Evolutionary conservation across 768 basidiomycete genomes (phyloP).

Genomic region (Auricularia cornea): DNA sequence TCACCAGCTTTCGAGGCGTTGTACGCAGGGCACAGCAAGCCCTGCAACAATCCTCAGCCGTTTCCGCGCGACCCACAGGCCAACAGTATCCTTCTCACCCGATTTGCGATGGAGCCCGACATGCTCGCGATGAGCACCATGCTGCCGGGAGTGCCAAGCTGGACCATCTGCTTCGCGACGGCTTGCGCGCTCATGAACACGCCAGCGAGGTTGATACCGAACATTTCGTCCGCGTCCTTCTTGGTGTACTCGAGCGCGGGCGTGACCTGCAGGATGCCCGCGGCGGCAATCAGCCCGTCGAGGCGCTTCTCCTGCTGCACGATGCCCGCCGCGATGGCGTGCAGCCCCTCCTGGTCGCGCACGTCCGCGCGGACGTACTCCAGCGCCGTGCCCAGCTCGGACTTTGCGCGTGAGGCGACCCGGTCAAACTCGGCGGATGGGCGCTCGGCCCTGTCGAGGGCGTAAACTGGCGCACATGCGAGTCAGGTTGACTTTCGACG

Average conservation of each 20-base stretch:
- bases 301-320: slow-evolving; percentile 60
- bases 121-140: slow-evolving; percentile 57
- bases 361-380: slow-evolving; percentile 65
- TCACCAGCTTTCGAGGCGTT: too few relatives aligned
- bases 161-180: slow-evolving; percentile 49
- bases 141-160: slow-evolving; percentile 39
- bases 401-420: not conserved
- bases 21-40: too few relatives aligned
- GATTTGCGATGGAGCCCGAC: slow-evolving; percentile 63
- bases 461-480: slow-evolving; percentile 9
- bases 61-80: too few relatives aligned
- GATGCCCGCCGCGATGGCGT: slow-evolving; percentile 49
- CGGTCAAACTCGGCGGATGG: slow-evolving; percentile 11
- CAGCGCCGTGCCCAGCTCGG: slow-evolving; percentile 21
- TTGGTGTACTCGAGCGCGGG: slow-evolving; percentile 48
- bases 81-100: too few relatives aligned
- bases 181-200: slow-evolving; percentile 56
- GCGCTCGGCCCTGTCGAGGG: slow-evolving; percentile 11
- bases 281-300: slow-evolving; percentile 74
- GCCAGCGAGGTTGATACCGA: slow-evolving; percentile 57
- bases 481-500: too few relatives aligned
- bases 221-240: slow-evolving; percentile 54
- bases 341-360: slow-evolving; percentile 50
- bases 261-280: slow-evolving; percentile 52
- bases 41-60: too few relatives aligned